Conservation (phyloP, 257 asterid species). For the Solanum appendiculatum region DNA sequence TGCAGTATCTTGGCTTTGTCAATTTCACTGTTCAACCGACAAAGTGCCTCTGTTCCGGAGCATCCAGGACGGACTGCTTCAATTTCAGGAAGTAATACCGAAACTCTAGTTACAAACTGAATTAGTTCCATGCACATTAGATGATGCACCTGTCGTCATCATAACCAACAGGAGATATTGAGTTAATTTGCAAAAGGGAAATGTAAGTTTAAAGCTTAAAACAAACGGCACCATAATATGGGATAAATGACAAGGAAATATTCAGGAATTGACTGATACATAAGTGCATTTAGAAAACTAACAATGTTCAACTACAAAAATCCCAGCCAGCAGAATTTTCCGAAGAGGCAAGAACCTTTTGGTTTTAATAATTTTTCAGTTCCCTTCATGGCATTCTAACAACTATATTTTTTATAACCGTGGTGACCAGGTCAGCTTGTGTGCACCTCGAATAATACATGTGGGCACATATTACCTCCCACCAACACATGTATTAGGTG, state of each 20-base stretch:
- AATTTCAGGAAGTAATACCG: slow-evolving; percentile 43
- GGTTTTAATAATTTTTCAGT: not conserved
- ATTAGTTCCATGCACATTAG: slow-evolving; percentile 57
- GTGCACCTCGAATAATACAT: not conserved
- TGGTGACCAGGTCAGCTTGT: not conserved
- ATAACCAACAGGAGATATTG: not conserved
- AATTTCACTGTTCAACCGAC: slow-evolving; percentile 48
- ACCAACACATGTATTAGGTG: not conserved
- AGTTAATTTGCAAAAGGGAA: not conserved
- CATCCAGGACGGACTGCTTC: slow-evolving; percentile 81
- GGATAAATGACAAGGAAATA: not conserved
- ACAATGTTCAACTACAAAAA: not conserved
- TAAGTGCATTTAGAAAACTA: not conserved
- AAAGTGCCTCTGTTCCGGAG: slow-evolving; percentile 69
- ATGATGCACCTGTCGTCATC: slow-evolving; percentile 64
- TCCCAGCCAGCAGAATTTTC: not conserved
- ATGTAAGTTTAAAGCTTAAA: not conserved
- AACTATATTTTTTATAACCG: not conserved
- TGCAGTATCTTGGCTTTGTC: slow-evolving; percentile 49
- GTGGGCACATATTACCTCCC: not conserved
- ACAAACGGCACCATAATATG: not conserved
- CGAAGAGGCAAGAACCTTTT: not conserved
- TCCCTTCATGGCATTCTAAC: not conserved
- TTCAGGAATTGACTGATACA: not conserved
- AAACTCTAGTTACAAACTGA: slow-evolving; percentile 28